Conservation (phyloP, 805 yeast species). For the Komagataella ulmi region DNA sequence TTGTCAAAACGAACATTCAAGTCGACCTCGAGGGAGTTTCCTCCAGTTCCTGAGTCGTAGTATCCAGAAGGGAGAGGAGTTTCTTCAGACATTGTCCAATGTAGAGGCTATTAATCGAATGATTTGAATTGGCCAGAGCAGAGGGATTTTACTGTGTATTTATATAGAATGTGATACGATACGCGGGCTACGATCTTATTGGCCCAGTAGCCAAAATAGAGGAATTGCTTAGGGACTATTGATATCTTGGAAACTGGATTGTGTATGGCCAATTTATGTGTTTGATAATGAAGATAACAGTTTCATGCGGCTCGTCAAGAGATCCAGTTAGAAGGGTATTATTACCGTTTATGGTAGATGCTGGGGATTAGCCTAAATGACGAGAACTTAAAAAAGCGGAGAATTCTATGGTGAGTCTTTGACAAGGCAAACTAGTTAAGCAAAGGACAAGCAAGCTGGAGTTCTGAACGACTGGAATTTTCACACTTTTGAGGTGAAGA, state of each 20-base stretch:
- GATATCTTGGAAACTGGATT: not conserved
- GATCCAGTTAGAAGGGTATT: not conserved
- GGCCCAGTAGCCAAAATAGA: not conserved
- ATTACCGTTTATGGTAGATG: not conserved
- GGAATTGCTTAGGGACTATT: not conserved
- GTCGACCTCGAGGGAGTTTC: conserved; percentile 62
- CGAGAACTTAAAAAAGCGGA: not conserved
- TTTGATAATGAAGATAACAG: not conserved
- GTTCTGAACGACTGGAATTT: not conserved
- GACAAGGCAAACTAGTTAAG: too few relatives aligned
- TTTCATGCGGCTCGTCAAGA: not conserved
- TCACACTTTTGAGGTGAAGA: not conserved
- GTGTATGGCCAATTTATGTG: not conserved
- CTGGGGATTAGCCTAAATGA: not conserved
- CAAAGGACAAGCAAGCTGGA: not conserved
- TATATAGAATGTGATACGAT: not conserved
- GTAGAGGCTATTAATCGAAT: not conserved
- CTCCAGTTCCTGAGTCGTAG: conserved; percentile 63
- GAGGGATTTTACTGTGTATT: not conserved
- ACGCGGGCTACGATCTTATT: not conserved
- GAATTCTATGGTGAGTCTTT: too few relatives aligned
- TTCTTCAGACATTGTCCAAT: conserved; percentile 5
- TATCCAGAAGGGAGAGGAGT: conserved; percentile 19
- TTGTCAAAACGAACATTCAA: conserved; percentile 56
- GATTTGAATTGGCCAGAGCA: not conserved